Evolutionary conservation across 169 alveolate species (phyloP).

Genomic region (Plasmodium cynomolgi): DNA sequence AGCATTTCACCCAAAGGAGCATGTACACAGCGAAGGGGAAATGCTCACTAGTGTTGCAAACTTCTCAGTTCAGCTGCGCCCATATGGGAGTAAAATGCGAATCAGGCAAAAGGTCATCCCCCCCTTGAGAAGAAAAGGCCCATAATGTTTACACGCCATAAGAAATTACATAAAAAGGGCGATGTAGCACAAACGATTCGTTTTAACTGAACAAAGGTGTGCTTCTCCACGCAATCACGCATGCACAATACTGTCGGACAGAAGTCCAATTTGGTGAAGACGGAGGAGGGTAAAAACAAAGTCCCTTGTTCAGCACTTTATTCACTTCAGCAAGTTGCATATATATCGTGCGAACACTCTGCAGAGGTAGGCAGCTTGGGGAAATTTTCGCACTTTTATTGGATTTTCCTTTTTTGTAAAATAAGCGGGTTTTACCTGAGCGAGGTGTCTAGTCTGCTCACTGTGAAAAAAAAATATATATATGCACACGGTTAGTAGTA

Average conservation of each 20-base stretch:
- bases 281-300: background rate
- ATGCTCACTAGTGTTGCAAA: background rate
- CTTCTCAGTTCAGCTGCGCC: background rate
- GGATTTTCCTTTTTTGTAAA: background rate
- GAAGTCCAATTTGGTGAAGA: background rate
- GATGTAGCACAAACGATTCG: background rate
- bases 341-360: background rate
- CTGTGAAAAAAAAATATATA: background rate
- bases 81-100: background rate
- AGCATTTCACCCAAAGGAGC: background rate
- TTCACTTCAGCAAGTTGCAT: background rate
- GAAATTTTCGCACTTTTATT: background rate
- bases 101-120: background rate
- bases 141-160: background rate
- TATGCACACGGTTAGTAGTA: background rate
- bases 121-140: background rate
- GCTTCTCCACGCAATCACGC: background rate
- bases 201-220: background rate
- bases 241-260: background rate
- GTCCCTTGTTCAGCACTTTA: background rate
- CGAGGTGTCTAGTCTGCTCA: background rate
- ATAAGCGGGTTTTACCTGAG: background rate
- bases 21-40: background rate
- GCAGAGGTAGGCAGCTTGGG: background rate
- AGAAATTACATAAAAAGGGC: background rate